phyloP scores from a whole-genome alignment of 805 yeast species.

The Pichia heedii region DNA sequence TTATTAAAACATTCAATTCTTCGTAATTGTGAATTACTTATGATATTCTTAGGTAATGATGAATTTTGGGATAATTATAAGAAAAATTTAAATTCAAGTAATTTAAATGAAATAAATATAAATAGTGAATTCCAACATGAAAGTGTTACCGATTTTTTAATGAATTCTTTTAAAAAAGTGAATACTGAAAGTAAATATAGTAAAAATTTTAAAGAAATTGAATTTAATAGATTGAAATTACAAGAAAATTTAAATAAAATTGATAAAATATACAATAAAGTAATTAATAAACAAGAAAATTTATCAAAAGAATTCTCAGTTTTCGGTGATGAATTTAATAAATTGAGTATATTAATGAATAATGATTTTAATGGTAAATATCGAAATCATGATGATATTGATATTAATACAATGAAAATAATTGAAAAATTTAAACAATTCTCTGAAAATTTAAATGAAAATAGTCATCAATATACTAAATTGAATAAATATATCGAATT shows the following conservation, averaged over 20 bases:
- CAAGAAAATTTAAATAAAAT: conserved; percentile 75
- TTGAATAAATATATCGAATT: conserved; percentile 52
- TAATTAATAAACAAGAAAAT: conserved; percentile 63
- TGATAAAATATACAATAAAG: conserved; percentile 68
- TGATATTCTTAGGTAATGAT: conserved; percentile 57
- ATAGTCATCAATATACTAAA: conserved; percentile 20
- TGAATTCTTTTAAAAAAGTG: conserved; percentile 86
- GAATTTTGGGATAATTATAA: conserved; percentile 67
- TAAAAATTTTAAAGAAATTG: conserved; percentile 74
- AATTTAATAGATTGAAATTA: conserved; percentile 71
- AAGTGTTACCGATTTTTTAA: conserved; percentile 78
- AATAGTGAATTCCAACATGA: conserved; percentile 33
- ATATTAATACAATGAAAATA: conserved; percentile 17
- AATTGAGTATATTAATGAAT: conserved; percentile 38
- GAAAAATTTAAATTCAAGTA: conserved; percentile 37
- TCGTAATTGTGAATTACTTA: conserved; percentile 59
- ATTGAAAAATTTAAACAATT: conserved; percentile 28
- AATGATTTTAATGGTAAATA: conserved; percentile 27
- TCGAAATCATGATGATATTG: conserved; percentile 15
- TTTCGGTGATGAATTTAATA: conserved; percentile 60
- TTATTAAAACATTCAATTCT: conserved; percentile 67
- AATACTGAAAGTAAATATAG: conserved; percentile 43
- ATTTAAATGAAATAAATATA: conserved; percentile 12
- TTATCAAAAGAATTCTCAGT: conserved; percentile 65
- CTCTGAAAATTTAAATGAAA: conserved; percentile 32